Base-by-base conservation (phyloP, 2,329 filamentous ascomycete species). In the Macrophomina phaseolina region DNA sequence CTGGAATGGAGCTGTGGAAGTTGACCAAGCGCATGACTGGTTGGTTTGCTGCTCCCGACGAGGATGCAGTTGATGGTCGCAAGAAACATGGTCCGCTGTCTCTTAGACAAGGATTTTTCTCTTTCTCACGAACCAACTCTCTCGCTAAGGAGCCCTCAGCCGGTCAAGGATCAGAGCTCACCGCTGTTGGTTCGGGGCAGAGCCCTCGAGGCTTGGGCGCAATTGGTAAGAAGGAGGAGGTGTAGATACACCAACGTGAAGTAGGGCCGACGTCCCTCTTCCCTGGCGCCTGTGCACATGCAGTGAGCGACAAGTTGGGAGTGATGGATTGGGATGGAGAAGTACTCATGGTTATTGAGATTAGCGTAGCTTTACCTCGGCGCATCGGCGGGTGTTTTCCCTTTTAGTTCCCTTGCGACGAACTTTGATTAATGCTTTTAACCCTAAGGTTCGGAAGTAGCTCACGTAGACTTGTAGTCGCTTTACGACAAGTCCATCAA, bases 1-100 rank as follows among this genome's bases (percentile, higher is more conserved):
- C 60, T 1, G 71, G 71, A 38, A 70, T 73, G 67, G 71, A 72
- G 67, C 51, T 62, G 7, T 73, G 71, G 71, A 73, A 73, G 65
- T 40, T 65, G 18, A n/a, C 46, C 14, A 73, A 73, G 69, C 67
- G 70, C 63, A 58, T 30, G 4, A 64, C 64, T 52, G 70, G 70
- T 12, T 72, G 69, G 70, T 72, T 72, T 56, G 67, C 67, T 16
- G 66, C 58, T 16, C 60, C 34, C 4, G 69, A 71, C 46, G 67
- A 65, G 42, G 68, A 68, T 38, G 63, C 51, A n/a, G 16, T 38
- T 30, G 52, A 60, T 11, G 32, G 40, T 23, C 64, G 64, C 64
- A 36, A 45, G 40, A 55, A 56, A 23, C 42, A 62, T 23, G 56
- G 45, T 38, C 46, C 62, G 8, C 60, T 68, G 38, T 64, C 48